Evolutionary conservation across 1,139 yeast genomes (phyloP).

Genomic region (Pneumocystis oryctolagi): DNA sequence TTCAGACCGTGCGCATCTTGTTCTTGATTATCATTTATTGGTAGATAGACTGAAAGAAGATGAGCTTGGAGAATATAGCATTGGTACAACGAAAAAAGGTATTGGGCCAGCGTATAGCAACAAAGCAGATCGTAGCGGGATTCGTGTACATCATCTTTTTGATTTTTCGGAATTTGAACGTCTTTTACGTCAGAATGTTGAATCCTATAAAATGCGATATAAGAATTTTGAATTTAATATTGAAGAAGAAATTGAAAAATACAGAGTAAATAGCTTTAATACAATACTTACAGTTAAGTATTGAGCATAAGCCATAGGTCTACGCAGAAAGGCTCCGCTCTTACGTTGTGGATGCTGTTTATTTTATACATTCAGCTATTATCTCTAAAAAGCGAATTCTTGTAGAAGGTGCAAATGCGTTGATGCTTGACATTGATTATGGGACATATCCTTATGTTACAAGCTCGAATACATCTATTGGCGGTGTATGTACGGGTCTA

Average conservation of each 20-base stretch:
- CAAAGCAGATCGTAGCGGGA: constrained; percentile 91
- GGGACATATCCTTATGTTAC: constrained; percentile 98
- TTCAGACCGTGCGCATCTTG: constrained; percentile 89
- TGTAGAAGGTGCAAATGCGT: constrained; percentile 96
- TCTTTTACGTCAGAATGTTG: constrained; percentile 60
- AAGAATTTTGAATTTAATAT: constrained; percentile 83
- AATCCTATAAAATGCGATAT: constrained; percentile 72
- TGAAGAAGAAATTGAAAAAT: constrained; percentile 64
- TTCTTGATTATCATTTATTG: constrained; percentile 93
- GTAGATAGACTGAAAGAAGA: constrained; percentile 91
- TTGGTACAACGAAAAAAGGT: constrained; percentile 98
- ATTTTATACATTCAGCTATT: constrained; percentile 76
- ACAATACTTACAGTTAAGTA: neutral
- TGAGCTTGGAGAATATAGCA: constrained; percentile 73
- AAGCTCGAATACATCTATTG: constrained; percentile 88
- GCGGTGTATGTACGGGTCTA: constrained; percentile 94
- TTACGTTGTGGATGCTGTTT: constrained; percentile 83
- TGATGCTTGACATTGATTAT: constrained; percentile 92
- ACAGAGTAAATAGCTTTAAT: constrained; percentile 32
- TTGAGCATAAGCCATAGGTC: constrained; percentile 16
- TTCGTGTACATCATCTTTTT: constrained; percentile 90
- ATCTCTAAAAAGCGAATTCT: constrained; percentile 66
- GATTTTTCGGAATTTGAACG: constrained; percentile 87
- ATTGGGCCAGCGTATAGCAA: constrained; percentile 97
- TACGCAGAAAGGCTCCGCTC: constrained; percentile 68